Conservation (phyloP, 2,329 filamentous ascomycete species). For the Aurifilum marmelostoma region DNA sequence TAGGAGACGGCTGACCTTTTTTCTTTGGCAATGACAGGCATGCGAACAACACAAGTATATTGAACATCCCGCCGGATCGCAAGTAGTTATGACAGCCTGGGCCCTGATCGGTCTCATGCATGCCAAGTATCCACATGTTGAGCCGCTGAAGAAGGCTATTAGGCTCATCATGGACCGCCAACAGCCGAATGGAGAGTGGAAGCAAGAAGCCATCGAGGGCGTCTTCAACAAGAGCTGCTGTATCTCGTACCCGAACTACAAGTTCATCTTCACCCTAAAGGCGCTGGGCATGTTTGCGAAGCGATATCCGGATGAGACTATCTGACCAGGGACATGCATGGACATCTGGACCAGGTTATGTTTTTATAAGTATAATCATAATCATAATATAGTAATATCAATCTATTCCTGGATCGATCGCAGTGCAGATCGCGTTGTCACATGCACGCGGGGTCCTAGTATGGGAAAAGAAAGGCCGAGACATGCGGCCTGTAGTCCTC, state of each 20-base stretch:
- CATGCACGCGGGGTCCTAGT: neutral
- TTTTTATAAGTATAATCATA: neutral
- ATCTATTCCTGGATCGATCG: neutral
- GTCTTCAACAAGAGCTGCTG: conserved; percentile 99
- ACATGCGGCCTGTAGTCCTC: too few relatives aligned
- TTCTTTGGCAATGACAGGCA: conserved; percentile 52
- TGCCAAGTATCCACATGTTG: conserved; percentile 76
- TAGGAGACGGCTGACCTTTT: neutral
- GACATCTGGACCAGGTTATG: neutral
- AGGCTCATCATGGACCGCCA: conserved; percentile 84
- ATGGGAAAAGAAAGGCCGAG: too few relatives aligned
- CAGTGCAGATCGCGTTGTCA: neutral
- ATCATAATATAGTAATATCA: neutral
- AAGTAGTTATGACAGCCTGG: conserved; percentile 96
- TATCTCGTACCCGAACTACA: conserved; percentile 99
- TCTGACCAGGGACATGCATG: conserved; percentile 39
- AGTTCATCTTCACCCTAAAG: conserved; percentile 93
- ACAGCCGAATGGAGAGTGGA: conserved; percentile 88
- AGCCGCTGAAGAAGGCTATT: conserved; percentile 73
- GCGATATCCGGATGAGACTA: conserved; percentile 67
- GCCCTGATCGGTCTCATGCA: conserved; percentile 81
- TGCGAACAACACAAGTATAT: conserved; percentile 77
- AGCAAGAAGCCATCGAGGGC: conserved; percentile 93
- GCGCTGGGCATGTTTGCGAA: conserved; percentile 87
- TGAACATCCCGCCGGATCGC: conserved; percentile 74